These are phyloP conservation scores for Metschnikowia baotianmanensis DNA, from an alignment of 805 yeast genomes.

Conservation along the genomic window DNA sequence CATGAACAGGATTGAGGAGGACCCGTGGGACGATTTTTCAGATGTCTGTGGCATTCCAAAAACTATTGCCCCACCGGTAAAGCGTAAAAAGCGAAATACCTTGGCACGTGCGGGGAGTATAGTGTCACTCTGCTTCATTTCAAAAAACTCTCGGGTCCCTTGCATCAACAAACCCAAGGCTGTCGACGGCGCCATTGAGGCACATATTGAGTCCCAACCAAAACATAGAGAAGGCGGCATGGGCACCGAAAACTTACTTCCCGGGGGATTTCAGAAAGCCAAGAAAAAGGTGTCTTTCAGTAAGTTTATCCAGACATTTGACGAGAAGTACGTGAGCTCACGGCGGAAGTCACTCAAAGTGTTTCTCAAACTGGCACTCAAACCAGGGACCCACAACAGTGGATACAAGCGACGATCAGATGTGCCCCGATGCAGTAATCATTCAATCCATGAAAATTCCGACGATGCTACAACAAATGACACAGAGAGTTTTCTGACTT, in stretches of 20 bases:
- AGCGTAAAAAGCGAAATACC: not conserved
- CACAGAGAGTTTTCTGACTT: too few relatives aligned
- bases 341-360: not conserved
- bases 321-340: not conserved
- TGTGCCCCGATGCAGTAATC: too few relatives aligned
- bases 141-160: not conserved
- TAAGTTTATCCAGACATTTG: not conserved
- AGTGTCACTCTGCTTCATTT: not conserved
- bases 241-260: not conserved
- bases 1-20: not conserved
- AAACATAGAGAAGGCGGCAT: not conserved
- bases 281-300: not conserved
- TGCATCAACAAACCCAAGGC: not conserved
- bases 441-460: too few relatives aligned
- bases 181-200: not conserved
- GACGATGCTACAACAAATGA: too few relatives aligned
- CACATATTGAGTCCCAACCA: not conserved
- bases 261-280: not conserved
- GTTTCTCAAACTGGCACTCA: slow-evolving; percentile 1
- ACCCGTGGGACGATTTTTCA: not conserved
- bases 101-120: not conserved
- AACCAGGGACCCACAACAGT: not conserved
- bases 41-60: not conserved
- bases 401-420: not conserved
- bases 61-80: not conserved